Conservation (phyloP, 352 stramenopile genomes). For the Pythium dissimile region DNA sequence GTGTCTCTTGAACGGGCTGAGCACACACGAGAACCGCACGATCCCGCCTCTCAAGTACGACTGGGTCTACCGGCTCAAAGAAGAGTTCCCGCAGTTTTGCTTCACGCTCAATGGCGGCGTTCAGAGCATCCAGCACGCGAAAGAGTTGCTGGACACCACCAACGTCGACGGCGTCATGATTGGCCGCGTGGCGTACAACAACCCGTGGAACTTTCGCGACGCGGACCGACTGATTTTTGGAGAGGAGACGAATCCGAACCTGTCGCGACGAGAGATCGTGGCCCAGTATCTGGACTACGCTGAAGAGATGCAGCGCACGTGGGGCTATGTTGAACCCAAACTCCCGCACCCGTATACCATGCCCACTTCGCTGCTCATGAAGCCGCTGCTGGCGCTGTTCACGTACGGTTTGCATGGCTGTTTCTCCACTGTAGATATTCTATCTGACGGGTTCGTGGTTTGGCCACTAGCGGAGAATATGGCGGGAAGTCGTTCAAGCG, state of each 20-base stretch:
- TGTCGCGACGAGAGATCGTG: conserved; percentile 86
- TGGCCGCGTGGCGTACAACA: conserved; percentile 85
- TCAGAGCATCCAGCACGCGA: conserved; percentile 88
- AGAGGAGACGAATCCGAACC: conserved; percentile 59
- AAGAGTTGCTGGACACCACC: conserved; percentile 78
- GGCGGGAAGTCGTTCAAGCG: conserved; percentile 83
- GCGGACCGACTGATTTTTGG: conserved; percentile 84
- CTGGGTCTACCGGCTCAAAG: conserved; percentile 91
- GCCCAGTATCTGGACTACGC: conserved; percentile 86
- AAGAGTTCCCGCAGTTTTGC: conserved; percentile 94
- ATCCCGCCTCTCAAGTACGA: conserved; percentile 97
- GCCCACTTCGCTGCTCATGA: conserved; percentile 77
- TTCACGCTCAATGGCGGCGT: conserved; percentile 99
- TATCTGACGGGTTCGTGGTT: background rate
- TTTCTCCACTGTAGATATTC: conserved; percentile 39
- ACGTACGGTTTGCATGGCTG: conserved; percentile 33
- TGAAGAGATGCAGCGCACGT: conserved; percentile 68
- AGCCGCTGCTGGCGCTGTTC: conserved; percentile 73
- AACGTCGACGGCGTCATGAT: conserved; percentile 90
- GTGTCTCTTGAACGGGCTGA: conserved; percentile 95
- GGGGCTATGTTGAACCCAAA: conserved; percentile 47
- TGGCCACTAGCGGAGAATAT: conserved; percentile 59
- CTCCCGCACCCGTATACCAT: conserved; percentile 62
- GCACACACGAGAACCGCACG: conserved; percentile 96
- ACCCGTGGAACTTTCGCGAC: conserved; percentile 85